A percentile compares a stretch with the other conserved stretches of the same genome.
phyloP scores from a whole-genome alignment of 345 rosid genomes.

The Eucalyptus brandiana region DNA sequence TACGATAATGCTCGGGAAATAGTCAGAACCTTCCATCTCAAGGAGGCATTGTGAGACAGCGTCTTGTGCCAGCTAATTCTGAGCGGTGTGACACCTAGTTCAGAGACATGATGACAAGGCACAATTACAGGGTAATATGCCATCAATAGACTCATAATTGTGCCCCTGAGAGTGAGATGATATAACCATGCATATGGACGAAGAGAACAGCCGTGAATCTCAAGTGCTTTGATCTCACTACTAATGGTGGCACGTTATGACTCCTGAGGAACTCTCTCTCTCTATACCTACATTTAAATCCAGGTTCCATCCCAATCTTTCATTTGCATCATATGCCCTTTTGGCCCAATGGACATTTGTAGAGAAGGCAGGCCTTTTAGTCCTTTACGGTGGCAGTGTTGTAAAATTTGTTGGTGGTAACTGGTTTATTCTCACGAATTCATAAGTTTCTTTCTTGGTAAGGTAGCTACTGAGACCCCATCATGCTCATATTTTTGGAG shows the following conservation, averaged over 20 bases:
- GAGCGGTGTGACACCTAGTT: not conserved
- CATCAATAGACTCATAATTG: not conserved
- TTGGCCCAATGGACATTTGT: not conserved
- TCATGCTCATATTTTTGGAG: not conserved
- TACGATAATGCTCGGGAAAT: slow-evolving; percentile 72
- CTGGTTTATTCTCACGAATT: not conserved
- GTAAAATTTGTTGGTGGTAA: not conserved
- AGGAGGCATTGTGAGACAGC: slow-evolving; percentile 57
- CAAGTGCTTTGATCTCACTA: not conserved
- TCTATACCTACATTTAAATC: not conserved
- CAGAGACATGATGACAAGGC: not conserved
- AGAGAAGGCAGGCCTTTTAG: not conserved
- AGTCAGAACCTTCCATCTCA: slow-evolving; percentile 57
- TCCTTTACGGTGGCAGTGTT: not conserved
- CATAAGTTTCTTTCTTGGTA: not conserved
- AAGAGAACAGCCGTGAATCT: not conserved
- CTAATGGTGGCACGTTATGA: not conserved
- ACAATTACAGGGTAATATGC: not conserved
- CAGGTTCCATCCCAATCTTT: not conserved
- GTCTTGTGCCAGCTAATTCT: not conserved
- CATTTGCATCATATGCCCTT: not conserved
- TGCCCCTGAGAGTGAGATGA: not conserved
- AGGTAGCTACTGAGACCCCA: not conserved
- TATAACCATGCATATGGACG: not conserved
- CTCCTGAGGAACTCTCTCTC: not conserved